A percentile compares a stretch with the other conserved stretches of the same genome.
Conservation (phyloP, 1,284 basidiomycete genomes). For the Takashimella koratensis region DNA sequence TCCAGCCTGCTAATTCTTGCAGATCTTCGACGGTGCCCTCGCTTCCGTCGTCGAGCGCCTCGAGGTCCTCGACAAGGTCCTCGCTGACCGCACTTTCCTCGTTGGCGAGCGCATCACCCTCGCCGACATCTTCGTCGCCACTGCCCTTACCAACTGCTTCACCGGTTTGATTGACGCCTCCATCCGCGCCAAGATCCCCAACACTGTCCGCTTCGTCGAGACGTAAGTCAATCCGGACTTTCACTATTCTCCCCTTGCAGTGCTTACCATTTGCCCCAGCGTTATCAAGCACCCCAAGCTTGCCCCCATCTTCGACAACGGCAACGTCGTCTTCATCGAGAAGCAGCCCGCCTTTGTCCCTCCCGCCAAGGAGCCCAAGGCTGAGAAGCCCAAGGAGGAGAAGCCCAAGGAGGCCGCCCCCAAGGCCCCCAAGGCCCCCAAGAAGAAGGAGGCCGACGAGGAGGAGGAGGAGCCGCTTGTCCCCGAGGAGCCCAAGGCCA, state of each 20-base stretch:
- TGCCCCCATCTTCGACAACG: constrained; percentile 59
- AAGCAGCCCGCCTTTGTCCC: constrained; percentile 69
- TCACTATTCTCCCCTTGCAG: no score
- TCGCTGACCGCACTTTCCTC: constrained; percentile 79
- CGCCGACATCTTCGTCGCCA: constrained; percentile 75
- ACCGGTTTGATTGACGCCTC: constrained; percentile 60
- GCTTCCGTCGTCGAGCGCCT: background rate
- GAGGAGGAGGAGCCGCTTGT: constrained; percentile 61
- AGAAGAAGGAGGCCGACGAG: constrained; percentile 57
- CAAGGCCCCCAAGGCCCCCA: constrained; percentile 61
- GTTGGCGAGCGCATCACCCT: constrained; percentile 91
- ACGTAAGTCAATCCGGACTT: constrained; percentile 52
- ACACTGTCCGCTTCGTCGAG: constrained; percentile 77
- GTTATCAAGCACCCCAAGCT: constrained; percentile 76
- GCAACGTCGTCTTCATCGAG: constrained; percentile 61
- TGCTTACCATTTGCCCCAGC: constrained; percentile 32
- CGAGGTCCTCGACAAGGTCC: constrained; percentile 63
- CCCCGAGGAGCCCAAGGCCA: constrained; percentile 67
- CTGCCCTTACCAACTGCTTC: constrained; percentile 56
- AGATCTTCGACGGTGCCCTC: background rate
- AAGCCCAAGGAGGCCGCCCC: constrained; percentile 52
- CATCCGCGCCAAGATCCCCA: constrained; percentile 64
- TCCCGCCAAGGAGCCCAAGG: constrained; percentile 67
- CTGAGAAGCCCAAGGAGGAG: constrained; percentile 51
- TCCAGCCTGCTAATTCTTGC: background rate